Conservation (phyloP, 1,284 basidiomycete genomes). For the Malassezia dermatis region DNA sequence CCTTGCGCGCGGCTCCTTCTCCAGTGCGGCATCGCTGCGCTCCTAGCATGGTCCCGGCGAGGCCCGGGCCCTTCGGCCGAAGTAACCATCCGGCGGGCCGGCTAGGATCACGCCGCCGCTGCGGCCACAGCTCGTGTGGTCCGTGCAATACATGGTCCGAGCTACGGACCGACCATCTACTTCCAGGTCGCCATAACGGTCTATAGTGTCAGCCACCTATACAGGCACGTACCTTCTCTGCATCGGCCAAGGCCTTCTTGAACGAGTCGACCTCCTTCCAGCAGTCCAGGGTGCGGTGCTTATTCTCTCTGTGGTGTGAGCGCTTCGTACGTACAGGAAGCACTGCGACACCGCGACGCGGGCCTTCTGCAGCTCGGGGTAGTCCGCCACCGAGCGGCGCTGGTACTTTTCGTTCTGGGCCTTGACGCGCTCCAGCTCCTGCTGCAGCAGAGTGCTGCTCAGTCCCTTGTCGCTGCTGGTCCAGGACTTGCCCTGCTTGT, state of each 20-base stretch:
- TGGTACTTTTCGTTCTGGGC: slow-evolving; percentile 63
- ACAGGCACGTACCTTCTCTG: slow-evolving; percentile 55
- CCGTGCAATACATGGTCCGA: background rate
- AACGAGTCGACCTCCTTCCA: slow-evolving; percentile 66
- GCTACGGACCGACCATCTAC: slow-evolving; percentile 2
- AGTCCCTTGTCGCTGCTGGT: slow-evolving; percentile 27
- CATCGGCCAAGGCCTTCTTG: slow-evolving; percentile 58
- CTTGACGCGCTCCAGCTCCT: slow-evolving; percentile 38
- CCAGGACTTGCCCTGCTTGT: slow-evolving; percentile 25
- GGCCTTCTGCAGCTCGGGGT: slow-evolving; percentile 56
- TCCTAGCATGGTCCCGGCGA: background rate
- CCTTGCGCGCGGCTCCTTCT: too few species aligned
- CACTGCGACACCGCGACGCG: slow-evolving; percentile 60
- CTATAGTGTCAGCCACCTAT: background rate
- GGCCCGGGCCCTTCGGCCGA: background rate
- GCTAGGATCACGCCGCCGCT: background rate
- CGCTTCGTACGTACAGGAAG: slow-evolving; percentile 57
- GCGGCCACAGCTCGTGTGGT: background rate
- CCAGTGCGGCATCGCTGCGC: background rate
- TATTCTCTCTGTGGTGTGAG: slow-evolving; percentile 54
- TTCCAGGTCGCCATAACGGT: slow-evolving; percentile 11
- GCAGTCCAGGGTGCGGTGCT: slow-evolving; percentile 60
- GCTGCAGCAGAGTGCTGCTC: slow-evolving; percentile 31
- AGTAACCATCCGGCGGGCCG: background rate
- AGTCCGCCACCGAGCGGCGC: slow-evolving; percentile 55